Evolutionary conservation across 2,329 filamentous ascomycete species (phyloP).

Genomic region (Paracamarosporium sp.): DNA sequence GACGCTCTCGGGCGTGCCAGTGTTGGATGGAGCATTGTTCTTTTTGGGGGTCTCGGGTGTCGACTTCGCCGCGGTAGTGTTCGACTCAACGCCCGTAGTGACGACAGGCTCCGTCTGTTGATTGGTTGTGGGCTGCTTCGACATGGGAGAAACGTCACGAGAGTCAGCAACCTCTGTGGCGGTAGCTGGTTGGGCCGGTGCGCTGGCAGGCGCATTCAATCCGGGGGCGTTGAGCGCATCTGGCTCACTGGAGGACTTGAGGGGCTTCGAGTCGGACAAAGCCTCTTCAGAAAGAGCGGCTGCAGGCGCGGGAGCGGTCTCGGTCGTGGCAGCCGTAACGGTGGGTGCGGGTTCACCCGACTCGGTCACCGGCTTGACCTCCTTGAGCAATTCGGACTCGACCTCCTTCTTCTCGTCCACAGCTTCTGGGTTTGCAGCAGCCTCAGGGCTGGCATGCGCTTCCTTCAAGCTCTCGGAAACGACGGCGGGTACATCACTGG

Average conservation of each 20-base stretch:
- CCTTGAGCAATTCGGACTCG: slow-evolving; percentile 74
- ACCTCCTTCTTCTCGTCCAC: slow-evolving; percentile 73
- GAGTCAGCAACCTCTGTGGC: slow-evolving; percentile 38
- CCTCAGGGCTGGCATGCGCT: slow-evolving; percentile 68
- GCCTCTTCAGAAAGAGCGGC: slow-evolving; percentile 37
- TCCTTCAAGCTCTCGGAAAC: slow-evolving; percentile 75
- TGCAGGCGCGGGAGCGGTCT: slow-evolving; percentile 45
- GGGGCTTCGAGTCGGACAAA: slow-evolving; percentile 34
- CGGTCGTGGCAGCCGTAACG: slow-evolving; percentile 44
- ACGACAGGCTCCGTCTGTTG: slow-evolving; percentile 49
- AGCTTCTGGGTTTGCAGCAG: slow-evolving; percentile 68
- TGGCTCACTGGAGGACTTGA: slow-evolving; percentile 38
- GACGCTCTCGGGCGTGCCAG: slow-evolving; percentile 49
- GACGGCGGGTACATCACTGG: slow-evolving; percentile 58
- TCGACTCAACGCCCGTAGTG: slow-evolving; percentile 49
- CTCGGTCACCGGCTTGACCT: slow-evolving; percentile 56
- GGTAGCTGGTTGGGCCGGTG: slow-evolving; percentile 30
- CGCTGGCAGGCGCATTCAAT: slow-evolving; percentile 19
- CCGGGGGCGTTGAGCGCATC: slow-evolving; percentile 48
- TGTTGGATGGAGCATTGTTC: slow-evolving; percentile 30
- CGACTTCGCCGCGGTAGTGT: slow-evolving; percentile 33
- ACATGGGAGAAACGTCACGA: slow-evolving; percentile 52
- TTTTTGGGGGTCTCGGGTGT: slow-evolving; percentile 41
- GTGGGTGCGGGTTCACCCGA: slow-evolving; percentile 54
- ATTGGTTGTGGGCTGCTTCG: slow-evolving; percentile 45